Conservation (phyloP, 2,329 filamentous ascomycete species). For the Onygena corvina region DNA sequence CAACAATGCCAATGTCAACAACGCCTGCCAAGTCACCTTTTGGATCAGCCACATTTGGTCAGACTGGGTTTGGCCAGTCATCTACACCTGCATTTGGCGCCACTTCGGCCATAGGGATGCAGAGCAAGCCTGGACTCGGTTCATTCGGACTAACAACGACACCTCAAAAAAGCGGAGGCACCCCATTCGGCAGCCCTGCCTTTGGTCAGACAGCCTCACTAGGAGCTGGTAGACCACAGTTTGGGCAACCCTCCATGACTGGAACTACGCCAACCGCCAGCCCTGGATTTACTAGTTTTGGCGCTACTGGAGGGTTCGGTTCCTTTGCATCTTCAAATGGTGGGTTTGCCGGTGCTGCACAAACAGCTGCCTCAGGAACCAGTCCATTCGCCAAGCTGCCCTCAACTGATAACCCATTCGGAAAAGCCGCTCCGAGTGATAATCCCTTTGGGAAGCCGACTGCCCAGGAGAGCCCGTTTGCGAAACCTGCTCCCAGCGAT, state of each 20-base stretch:
- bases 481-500: slow-evolving; percentile 10
- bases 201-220: slow-evolving; percentile 24
- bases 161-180: slow-evolving; percentile 15
- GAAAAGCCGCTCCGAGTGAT: slow-evolving; percentile 9
- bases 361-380: neutral
- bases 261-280: neutral
- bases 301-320: slow-evolving; percentile 6
- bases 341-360: slow-evolving; percentile 6
- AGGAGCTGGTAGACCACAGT: slow-evolving; percentile 17
- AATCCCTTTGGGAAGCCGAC: slow-evolving; percentile 22
- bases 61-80: slow-evolving; percentile 22
- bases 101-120: slow-evolving; percentile 11
- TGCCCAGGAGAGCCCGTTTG: neutral
- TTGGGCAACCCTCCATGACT: slow-evolving; percentile 23
- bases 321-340: slow-evolving; percentile 10
- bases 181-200: slow-evolving; percentile 27
- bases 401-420: neutral
- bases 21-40: slow-evolving; percentile 13
- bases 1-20: slow-evolving; percentile 16
- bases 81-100: slow-evolving; percentile 18
- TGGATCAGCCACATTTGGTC: slow-evolving; percentile 17
- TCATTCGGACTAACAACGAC: slow-evolving; percentile 27
- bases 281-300: slow-evolving; percentile 15
- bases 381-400: slow-evolving; percentile 17
- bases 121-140: slow-evolving; percentile 12